These are phyloP conservation scores for Trichosporon sp. DNA, from an alignment of 1,284 basidiomycete genomes.

Conservation along the genomic window DNA sequence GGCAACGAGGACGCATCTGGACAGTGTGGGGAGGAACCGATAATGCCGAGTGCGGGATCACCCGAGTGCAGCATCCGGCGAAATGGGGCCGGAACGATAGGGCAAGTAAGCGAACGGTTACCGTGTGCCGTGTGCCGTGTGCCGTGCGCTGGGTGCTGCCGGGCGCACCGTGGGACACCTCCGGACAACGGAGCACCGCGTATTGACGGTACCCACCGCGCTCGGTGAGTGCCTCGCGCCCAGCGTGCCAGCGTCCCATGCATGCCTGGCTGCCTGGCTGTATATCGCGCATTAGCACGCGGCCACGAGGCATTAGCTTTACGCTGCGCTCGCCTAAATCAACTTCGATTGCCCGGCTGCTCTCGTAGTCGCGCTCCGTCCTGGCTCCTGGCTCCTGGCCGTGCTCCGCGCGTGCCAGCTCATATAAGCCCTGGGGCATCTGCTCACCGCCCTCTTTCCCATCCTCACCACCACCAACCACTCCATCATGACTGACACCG, in stretches of 20 bases:
- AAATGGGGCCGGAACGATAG: conserved; percentile 2
- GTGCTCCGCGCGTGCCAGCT: not conserved
- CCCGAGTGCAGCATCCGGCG: not conserved
- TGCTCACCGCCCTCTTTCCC: conserved; percentile 4
- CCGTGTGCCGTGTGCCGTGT: not conserved
- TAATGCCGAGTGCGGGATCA: conserved; percentile 3
- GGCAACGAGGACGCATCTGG: not conserved
- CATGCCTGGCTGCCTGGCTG: too few species aligned
- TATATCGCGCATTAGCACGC: not conserved
- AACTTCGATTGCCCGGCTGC: not conserved
- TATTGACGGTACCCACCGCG: not conserved
- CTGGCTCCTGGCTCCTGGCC: not conserved
- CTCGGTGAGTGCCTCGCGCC: not conserved
- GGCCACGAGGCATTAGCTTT: not conserved
- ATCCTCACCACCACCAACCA: not conserved
- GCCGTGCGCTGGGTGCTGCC: not conserved
- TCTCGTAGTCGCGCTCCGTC: not conserved
- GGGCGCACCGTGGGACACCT: not conserved
- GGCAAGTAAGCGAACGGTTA: not conserved
- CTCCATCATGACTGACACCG: not conserved
- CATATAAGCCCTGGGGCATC: not conserved
- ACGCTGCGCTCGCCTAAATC: not conserved
- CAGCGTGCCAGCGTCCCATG: not conserved
- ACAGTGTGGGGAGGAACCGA: not conserved
- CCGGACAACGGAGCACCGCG: conserved; percentile 4